These are phyloP conservation scores for Aeminium ludgeri DNA, from an alignment of 495 filamentous ascomycete genomes.

Conservation along the genomic window DNA sequence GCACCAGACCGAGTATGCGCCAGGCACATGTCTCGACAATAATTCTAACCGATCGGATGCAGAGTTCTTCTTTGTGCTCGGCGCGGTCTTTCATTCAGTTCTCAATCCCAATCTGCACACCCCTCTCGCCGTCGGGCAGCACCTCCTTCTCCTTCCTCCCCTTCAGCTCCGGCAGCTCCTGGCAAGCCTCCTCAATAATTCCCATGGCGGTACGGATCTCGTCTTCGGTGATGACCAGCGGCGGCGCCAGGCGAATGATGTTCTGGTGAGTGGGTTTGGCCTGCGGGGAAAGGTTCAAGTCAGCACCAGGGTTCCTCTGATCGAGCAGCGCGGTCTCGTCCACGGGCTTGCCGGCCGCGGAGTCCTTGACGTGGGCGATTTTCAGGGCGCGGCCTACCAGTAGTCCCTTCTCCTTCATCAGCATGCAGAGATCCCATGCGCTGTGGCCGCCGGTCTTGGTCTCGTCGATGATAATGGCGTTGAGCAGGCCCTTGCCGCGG, in stretches of 20 bases:
- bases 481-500: conserved; percentile 84
- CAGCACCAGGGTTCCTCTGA: conserved; percentile 4
- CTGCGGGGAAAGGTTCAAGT: conserved; percentile 28
- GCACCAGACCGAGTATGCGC: too few relatives aligned
- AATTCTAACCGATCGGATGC: too few relatives aligned
- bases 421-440: conserved; percentile 94
- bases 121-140: conserved; percentile 63
- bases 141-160: conserved; percentile 77
- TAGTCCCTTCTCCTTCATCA: conserved; percentile 90
- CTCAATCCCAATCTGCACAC: conserved; percentile 48
- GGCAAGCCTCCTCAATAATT: conserved; percentile 27
- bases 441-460: conserved; percentile 62
- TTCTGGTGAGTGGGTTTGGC: conserved; percentile 98
- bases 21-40: too few relatives aligned
- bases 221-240: conserved; percentile 28
- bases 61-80: too few relatives aligned
- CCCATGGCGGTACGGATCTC: conserved; percentile 23
- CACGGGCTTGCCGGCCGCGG: conserved; percentile 10
- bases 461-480: conserved; percentile 95
- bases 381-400: conserved; percentile 47
- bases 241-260: conserved; percentile 44
- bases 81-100: conserved; percentile 12
- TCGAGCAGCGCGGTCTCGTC: too few relatives aligned
- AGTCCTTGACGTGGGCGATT: conserved; percentile 25
- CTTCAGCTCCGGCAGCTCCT: conserved; percentile 25